These are phyloP conservation scores for Lepidium didymum DNA, from an alignment of 345 rosid genomes.

Conservation along the genomic window DNA sequence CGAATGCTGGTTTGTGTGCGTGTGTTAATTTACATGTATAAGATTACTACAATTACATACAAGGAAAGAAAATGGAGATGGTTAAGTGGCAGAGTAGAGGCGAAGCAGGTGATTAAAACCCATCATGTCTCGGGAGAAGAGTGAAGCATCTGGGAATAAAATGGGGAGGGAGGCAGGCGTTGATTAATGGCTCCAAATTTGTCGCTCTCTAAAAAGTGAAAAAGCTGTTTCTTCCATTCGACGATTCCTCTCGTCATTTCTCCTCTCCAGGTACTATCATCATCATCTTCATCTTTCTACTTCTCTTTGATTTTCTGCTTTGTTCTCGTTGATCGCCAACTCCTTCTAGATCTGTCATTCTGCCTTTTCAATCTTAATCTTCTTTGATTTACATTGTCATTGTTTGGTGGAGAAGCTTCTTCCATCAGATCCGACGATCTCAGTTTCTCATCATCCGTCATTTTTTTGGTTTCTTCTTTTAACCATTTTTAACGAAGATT, in stretches of 20 bases:
- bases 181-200: neutral
- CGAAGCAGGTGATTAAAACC: conserved; percentile 14
- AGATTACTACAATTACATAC: too few relatives aligned
- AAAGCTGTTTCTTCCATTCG: conserved; percentile 1
- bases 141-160: conserved; percentile 9
- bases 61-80: too few relatives aligned
- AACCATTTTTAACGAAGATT: neutral
- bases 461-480: neutral
- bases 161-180: too few relatives aligned
- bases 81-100: neutral
- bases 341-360: conserved; percentile 17
- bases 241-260: neutral
- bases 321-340: neutral
- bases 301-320: neutral
- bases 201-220: neutral
- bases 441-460: neutral
- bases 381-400: conserved; percentile 2
- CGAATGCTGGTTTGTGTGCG: neutral
- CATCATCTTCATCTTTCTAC: neutral
- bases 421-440: conserved; percentile 11
- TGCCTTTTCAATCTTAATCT: neutral
- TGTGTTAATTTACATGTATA: too few relatives aligned
- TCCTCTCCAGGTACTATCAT: conserved; percentile 15
- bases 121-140: conserved; percentile 7
- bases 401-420: neutral